Evolutionary conservation across 352 stramenopile genomes (phyloP).

Genomic region (Globisporangium barbulae): DNA sequence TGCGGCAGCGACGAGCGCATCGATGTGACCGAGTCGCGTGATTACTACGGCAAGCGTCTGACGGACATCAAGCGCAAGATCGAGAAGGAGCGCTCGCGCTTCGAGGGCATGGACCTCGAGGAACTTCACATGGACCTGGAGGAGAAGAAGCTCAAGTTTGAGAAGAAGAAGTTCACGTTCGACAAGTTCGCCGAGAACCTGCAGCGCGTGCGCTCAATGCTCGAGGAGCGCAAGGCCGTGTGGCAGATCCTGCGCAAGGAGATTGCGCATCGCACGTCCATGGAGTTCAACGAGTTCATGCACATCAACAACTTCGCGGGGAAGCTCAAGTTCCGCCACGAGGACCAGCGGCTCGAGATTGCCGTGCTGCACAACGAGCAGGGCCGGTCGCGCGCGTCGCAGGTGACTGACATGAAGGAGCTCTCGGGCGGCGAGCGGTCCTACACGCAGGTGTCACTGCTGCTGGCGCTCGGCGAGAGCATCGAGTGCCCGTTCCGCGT

Average conservation of each 20-base stretch:
- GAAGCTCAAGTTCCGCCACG: slow-evolving; percentile 79
- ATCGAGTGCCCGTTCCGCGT: slow-evolving; percentile 94
- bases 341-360: slow-evolving; percentile 74
- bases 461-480: slow-evolving; percentile 92
- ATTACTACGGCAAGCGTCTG: slow-evolving; percentile 79
- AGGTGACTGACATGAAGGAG: slow-evolving; percentile 96
- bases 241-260: slow-evolving; percentile 79
- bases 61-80: slow-evolving; percentile 80
- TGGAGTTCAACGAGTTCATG: slow-evolving; percentile 87
- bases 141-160: slow-evolving; percentile 68
- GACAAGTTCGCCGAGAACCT: slow-evolving; percentile 67
- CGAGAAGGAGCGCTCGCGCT: slow-evolving; percentile 65
- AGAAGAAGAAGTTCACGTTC: slow-evolving; percentile 58
- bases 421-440: slow-evolving; percentile 96
- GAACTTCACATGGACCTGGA: slow-evolving; percentile 76
- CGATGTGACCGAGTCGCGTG: slow-evolving; percentile 53
- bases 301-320: slow-evolving; percentile 81
- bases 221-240: slow-evolving; percentile 66
- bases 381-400: slow-evolving; percentile 58
- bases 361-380: slow-evolving; percentile 79
- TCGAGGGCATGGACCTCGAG: slow-evolving; percentile 79
- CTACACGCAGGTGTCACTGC: slow-evolving; percentile 95
- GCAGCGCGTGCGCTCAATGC: slow-evolving; percentile 59
- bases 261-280: slow-evolving; percentile 72
- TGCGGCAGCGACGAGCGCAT: slow-evolving; percentile 58